Evolutionary conservation across 371 early-diverging fungal genomes (phyloP).

Genomic region (Lichtheimia corymbifera): DNA sequence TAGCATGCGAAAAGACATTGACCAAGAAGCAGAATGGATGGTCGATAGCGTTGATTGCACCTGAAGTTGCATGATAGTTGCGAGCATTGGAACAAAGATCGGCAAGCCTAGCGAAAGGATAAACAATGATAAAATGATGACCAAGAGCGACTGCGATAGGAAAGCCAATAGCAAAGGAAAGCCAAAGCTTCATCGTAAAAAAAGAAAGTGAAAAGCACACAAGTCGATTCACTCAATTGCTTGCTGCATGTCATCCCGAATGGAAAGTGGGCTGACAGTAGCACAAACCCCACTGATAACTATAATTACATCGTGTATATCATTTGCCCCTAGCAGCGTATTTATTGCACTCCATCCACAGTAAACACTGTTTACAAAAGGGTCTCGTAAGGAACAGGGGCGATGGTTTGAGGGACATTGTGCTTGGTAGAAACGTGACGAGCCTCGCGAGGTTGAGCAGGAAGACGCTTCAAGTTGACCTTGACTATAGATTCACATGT

Average conservation of each 20-base stretch:
- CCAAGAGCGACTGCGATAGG: not conserved
- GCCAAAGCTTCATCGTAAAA: conserved; percentile 3
- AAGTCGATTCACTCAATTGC: not conserved
- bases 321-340: not conserved
- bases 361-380: conserved; percentile 52
- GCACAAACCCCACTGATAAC: too few species aligned
- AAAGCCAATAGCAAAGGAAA: conserved; percentile 2
- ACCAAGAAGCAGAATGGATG: conserved; percentile 6
- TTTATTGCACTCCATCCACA: not conserved
- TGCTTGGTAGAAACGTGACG: conserved; percentile 86
- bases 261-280: too few species aligned
- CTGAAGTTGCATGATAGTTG: not conserved
- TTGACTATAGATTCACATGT: conserved; percentile 37
- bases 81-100: not conserved
- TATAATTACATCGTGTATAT: too few species aligned
- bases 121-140: not conserved
- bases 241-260: too few species aligned
- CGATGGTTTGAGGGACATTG: conserved; percentile 91
- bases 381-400: conserved; percentile 95
- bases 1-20: conserved; percentile 11
- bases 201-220: not conserved
- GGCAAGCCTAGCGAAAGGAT: not conserved
- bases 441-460: conserved; percentile 89
- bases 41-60: not conserved
- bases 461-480: conserved; percentile 91